Conservation (phyloP, 2,329 filamentous ascomycete genomes). For the Purpureocillium lavendulum region DNA sequence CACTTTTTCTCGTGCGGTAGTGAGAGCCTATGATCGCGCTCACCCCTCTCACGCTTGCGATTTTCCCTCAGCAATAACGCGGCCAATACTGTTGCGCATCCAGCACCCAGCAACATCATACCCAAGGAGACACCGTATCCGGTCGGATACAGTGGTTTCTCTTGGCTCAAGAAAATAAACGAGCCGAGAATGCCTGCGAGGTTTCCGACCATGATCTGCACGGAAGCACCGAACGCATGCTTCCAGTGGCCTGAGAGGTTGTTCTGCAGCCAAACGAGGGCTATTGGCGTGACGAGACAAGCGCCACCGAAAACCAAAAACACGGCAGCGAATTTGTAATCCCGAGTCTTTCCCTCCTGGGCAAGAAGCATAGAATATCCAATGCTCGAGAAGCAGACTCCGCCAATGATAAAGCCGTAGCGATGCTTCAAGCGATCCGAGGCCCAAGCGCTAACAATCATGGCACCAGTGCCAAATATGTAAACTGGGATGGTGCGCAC, state of each 20-base stretch:
- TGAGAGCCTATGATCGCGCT: no score
- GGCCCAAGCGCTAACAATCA: slow-evolving; percentile 26
- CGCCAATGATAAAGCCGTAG: slow-evolving; percentile 43
- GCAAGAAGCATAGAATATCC: slow-evolving; percentile 47
- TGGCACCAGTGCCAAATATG: slow-evolving; percentile 10
- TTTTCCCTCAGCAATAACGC: no score
- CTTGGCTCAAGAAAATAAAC: slow-evolving; percentile 33
- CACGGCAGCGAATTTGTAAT: slow-evolving; percentile 41
- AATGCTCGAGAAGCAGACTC: slow-evolving; percentile 37
- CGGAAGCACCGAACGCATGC: slow-evolving; percentile 40
- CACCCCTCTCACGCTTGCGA: no score
- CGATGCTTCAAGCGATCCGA: slow-evolving; percentile 44
- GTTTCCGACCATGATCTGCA: slow-evolving; percentile 41
- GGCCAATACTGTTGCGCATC: no score
- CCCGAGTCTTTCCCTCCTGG: slow-evolving; percentile 13
- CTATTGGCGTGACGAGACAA: slow-evolving; percentile 36
- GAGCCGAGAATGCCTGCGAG: slow-evolving; percentile 33
- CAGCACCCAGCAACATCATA: no score
- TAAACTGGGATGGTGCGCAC: no score
- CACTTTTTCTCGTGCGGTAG: no score
- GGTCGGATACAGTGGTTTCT: no score
- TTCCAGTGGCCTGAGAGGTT: slow-evolving; percentile 51
- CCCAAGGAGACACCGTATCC: no score
- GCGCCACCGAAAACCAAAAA: slow-evolving; percentile 34
- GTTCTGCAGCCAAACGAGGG: slow-evolving; percentile 47